phyloP scores from a whole-genome alignment of 345 rosid genomes.

The Citrus sinensis region DNA sequence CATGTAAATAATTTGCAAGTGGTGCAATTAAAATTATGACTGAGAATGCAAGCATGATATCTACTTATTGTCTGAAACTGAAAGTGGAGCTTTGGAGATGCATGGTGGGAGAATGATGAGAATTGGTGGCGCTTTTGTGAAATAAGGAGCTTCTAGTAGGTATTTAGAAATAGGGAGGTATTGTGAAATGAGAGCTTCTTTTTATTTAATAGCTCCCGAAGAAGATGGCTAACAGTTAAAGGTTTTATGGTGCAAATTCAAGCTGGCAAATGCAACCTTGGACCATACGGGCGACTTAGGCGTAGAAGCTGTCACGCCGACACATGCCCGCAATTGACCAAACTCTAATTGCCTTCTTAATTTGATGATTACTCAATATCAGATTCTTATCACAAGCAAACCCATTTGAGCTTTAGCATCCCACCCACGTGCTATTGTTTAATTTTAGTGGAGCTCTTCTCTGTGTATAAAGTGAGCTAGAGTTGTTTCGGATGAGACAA shows the following conservation, averaged over 20 bases:
- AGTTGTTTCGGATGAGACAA: background rate
- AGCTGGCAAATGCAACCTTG: background rate
- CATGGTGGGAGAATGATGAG: background rate
- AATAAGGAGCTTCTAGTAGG: background rate
- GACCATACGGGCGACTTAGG: background rate
- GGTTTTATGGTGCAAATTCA: background rate
- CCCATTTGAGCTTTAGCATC: background rate
- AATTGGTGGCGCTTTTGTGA: background rate
- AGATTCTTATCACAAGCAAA: background rate
- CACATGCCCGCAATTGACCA: background rate
- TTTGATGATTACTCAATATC: background rate
- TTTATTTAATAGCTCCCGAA: background rate
- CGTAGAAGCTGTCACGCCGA: background rate
- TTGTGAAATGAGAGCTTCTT: background rate
- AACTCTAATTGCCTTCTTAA: background rate
- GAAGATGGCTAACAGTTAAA: background rate
- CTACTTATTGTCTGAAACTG: background rate
- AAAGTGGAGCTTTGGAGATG: background rate
- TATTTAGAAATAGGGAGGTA: background rate
- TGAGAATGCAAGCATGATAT: no score
- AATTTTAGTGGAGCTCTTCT: background rate
- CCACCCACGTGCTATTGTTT: background rate
- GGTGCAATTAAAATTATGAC: no score
- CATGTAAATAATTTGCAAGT: background rate
- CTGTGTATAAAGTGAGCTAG: background rate